Base-by-base conservation (phyloP, 495 filamentous ascomycete genomes). In the Terfezia boudieri region DNA sequence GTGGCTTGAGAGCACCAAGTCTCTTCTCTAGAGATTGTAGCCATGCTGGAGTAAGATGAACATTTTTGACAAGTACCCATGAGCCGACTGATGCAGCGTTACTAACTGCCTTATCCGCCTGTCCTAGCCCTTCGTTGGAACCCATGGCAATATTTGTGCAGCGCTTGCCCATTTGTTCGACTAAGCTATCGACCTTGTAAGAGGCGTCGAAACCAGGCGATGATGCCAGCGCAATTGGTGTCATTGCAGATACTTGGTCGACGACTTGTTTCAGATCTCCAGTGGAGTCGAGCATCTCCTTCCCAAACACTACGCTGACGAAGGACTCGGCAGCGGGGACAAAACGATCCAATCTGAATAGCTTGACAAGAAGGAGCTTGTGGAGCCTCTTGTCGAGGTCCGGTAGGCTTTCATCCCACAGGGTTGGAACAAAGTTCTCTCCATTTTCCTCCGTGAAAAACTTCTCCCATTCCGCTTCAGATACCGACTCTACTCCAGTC, bases 81-180 rank as follows among this genome's bases (percentile, higher is more conserved):
- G 80, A 87, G 56, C 90, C 90, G 4, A 82, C 82, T 52, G 88
- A 83, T 8, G 92, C 89, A 14, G 90, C 90, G 64, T 86, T 88
- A 72, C 76, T 82, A 64, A 99, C 85, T 22, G 90, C 90, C 67
- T 94, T 92, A 70, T 96, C 92, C 36, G 90, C 90, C 54, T 79
- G 89, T 57, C 86, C 79, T 12, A 88, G 71, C 64, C 86, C 84
- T 71, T 99, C 90, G 59, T 86, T 90, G 16, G 90, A 96, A 60
- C 90, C 90, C 90, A 99, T 99, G 60, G 90, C 90, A 65, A 96
- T 94, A 67, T 94, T 94, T 37, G 86, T 86, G 71, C 90, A 99
- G 35, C 74, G 81, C 36, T 80, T 78, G 53, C 77, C 74, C 66
- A 76, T 82, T 58, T 82, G 77, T 66, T 94, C 86, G 22, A 96